Percentiles rank a stretch among this genome's conserved stretches.
These are phyloP conservation scores for Acanthamoeba castellanii DNA, from an alignment of 208 protist species.

Conservation along the genomic window DNA sequence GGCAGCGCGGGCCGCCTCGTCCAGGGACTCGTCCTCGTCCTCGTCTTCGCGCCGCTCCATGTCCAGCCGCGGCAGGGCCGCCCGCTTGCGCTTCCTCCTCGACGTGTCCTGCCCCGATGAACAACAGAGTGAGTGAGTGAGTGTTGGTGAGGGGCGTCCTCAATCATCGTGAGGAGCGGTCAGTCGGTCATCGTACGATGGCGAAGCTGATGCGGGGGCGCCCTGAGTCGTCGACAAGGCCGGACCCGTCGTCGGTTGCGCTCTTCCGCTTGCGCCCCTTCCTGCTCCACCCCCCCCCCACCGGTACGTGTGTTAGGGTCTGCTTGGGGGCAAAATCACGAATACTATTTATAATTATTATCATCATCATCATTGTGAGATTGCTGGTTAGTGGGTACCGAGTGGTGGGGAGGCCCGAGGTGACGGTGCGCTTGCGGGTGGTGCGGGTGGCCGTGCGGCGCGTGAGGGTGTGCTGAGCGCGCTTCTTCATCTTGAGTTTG, in stretches of 20 bases:
- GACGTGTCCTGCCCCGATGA: not conserved
- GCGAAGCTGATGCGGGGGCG: not conserved
- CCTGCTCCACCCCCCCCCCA: not conserved
- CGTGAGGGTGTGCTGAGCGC: not conserved
- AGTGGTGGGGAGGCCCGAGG: not conserved
- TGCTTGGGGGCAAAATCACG: too few relatives aligned
- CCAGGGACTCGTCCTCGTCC: not conserved
- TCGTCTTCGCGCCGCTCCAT: not conserved
- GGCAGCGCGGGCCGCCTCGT: not conserved
- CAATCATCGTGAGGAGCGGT: not conserved
- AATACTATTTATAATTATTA: too few relatives aligned
- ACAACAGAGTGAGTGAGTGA: not conserved
- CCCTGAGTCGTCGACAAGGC: not conserved
- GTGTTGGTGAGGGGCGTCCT: too few relatives aligned
- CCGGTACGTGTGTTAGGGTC: too few relatives aligned
- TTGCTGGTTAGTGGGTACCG: too few relatives aligned
- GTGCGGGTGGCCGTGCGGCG: not conserved
- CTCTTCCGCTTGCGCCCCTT: not conserved
- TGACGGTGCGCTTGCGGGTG: not conserved
- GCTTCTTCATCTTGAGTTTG: slow-evolving; percentile 36
- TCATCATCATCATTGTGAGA: too few relatives aligned
- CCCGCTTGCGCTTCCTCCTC: not conserved
- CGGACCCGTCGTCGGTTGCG: not conserved
- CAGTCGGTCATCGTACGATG: slow-evolving; percentile 10
- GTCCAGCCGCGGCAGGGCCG: not conserved